phyloP scores from a whole-genome alignment of 2,329 filamentous ascomycete genomes.

The Penicillium sp. region DNA sequence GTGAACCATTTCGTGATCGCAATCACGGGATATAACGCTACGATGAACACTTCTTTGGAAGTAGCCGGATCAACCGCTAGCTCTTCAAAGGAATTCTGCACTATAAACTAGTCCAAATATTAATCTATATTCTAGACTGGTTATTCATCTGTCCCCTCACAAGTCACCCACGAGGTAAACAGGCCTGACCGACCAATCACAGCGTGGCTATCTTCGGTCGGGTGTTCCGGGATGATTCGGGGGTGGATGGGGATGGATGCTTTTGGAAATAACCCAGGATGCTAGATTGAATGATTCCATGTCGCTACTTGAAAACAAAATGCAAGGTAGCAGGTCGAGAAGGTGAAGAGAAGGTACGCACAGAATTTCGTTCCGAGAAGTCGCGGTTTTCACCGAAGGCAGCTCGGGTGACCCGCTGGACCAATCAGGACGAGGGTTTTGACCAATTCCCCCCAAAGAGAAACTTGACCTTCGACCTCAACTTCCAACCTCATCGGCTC shows the following conservation, averaged over 20 bases:
- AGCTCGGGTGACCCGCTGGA: slow-evolving; percentile 23
- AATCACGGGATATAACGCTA: background rate
- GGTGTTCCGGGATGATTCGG: background rate
- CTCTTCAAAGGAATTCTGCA: background rate
- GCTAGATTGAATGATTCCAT: background rate
- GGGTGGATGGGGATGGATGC: background rate
- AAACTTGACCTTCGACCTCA: slow-evolving; percentile 39
- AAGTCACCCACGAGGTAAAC: background rate
- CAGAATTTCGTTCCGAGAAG: slow-evolving; percentile 31
- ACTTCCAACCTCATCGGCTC: slow-evolving; percentile 26
- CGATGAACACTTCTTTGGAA: background rate
- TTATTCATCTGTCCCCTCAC: background rate
- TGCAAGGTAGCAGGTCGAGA: background rate
- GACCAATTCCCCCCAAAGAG: slow-evolving; percentile 37
- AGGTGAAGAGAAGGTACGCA: background rate
- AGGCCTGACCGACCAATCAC: background rate
- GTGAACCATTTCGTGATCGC: background rate
- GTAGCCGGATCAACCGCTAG: background rate
- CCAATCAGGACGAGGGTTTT: slow-evolving; percentile 42
- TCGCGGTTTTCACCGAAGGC: slow-evolving; percentile 40
- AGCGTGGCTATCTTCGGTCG: background rate
- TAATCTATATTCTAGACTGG: background rate
- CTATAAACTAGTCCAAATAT: background rate
- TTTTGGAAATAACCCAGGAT: background rate
- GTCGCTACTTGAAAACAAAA: background rate